Evolutionary conservation across 2,329 filamentous ascomycete species (phyloP), one percentile per base, ranked within the genome.

Genomic region (Paecilomyces dactylethromorphus): DNA sequence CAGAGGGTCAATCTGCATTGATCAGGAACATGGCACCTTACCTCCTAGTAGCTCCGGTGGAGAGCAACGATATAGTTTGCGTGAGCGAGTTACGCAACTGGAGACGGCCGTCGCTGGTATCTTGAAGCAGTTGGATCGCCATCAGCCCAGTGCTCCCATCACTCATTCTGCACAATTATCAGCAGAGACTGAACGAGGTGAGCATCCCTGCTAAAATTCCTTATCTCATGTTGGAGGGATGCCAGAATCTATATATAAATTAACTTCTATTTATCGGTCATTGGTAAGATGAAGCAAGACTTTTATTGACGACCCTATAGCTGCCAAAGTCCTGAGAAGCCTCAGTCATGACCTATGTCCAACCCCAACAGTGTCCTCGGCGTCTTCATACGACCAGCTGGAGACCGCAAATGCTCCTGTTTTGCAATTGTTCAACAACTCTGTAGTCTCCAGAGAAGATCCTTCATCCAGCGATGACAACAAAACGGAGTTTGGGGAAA

Each of bases 361-460:
- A 29, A 52, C 50, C 11, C 50, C 50, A 11, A 26, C 62, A 21
- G 31, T 53, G 32, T 58, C 59, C n/a, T 53, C 53, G 10, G 64
- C 64, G 29, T 59, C 50, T 52, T n/a, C 62, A n/a, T 64, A 67
- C 29, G 62, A 63, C 12, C 64, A 45, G n/a, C 39, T 45, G 39
- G 39, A 70, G 18, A 71, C 69, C 15, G 68, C 69, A 55, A 69
- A 68, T 58, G 73, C 74, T 3, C 74, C 74, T 0, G 68, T 74
- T 1, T 56, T 76, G 57, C 69, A 72, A 22, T 55, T 76, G 2
- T 73, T 76, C 49, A 71, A 76, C 60, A 76, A 76, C 57, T 69
- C 73, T 15, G 64, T 75, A 35, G 65, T 76, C 52, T 66, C 62
- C 12, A 63, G 65, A 55, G 67, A 74, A 22, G 69, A 68, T 35